Percentiles rank a stretch among this genome's conserved stretches.
These are phyloP conservation scores for Podospora comata DNA, from an alignment of 495 filamentous ascomycete species.

Conservation along the genomic window DNA sequence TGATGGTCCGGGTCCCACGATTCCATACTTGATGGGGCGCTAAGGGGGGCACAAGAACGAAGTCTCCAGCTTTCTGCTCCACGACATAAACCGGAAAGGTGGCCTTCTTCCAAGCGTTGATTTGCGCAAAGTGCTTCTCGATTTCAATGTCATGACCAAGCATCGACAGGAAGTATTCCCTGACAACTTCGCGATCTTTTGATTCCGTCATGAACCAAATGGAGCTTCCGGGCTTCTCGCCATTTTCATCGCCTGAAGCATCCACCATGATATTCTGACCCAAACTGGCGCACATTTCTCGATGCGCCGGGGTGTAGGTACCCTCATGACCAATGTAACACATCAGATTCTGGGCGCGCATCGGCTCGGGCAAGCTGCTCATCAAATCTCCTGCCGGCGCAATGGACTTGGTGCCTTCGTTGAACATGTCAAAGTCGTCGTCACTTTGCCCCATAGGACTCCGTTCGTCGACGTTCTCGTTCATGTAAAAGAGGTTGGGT, in stretches of 20 bases:
- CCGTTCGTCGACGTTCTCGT: slow-evolving; percentile 58
- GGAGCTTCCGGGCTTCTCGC: slow-evolving; percentile 77
- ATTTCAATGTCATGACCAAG: slow-evolving; percentile 95
- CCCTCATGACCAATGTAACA: slow-evolving; percentile 98
- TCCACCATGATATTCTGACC: slow-evolving; percentile 99
- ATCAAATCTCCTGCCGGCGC: slow-evolving; percentile 78
- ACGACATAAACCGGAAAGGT: slow-evolving; percentile 90
- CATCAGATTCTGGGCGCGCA: slow-evolving; percentile 95
- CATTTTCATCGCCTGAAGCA: slow-evolving; percentile 67
- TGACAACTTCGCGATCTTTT: slow-evolving; percentile 78
- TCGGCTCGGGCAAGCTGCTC: slow-evolving; percentile 79
- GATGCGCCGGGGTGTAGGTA: slow-evolving; percentile 92
- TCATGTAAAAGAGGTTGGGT: slow-evolving; percentile 76
- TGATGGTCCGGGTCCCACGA: slow-evolving; percentile 88
- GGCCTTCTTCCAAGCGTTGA: slow-evolving; percentile 88
- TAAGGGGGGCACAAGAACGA: slow-evolving; percentile 90
- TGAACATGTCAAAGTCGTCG: slow-evolving; percentile 45
- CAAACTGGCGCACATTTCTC: slow-evolving; percentile 95
- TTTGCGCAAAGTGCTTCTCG: slow-evolving; percentile 90
- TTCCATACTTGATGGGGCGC: slow-evolving; percentile 99
- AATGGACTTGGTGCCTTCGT: slow-evolving; percentile 38
- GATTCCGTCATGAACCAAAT: slow-evolving; percentile 98
- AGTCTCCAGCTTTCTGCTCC: slow-evolving; percentile 88
- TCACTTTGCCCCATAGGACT: slow-evolving; percentile 45
- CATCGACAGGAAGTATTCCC: slow-evolving; percentile 87